A percentile compares a stretch with the other conserved stretches of the same genome.
Evolutionary conservation across 2,329 filamentous ascomycete species (phyloP).

Genomic region (Apiospora phragmitis): DNA sequence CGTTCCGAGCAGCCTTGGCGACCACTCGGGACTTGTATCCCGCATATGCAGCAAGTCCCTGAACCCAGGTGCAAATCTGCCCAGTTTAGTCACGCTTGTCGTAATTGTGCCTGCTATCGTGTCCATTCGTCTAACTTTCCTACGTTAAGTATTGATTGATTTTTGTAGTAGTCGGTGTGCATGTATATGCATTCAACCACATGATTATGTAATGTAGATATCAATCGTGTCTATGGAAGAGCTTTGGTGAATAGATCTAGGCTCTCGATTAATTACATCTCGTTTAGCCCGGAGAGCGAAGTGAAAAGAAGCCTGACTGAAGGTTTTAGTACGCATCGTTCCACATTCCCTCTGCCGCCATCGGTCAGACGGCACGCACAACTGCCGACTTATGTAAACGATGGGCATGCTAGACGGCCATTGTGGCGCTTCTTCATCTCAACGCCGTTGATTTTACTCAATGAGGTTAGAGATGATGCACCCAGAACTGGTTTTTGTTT

Average conservation of each 20-base stretch:
- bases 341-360: not conserved
- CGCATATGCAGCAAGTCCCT: constrained; percentile 8
- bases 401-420: not conserved
- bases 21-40: not conserved
- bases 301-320: not conserved
- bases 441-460: not conserved
- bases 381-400: not conserved
- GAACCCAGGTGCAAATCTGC: constrained; percentile 3
- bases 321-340: not conserved
- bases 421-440: not conserved
- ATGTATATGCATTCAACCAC: not conserved
- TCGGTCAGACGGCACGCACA: not conserved
- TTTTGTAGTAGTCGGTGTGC: not conserved
- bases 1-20: not conserved
- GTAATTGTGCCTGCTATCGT: not conserved
- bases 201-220: not conserved
- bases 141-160: not conserved
- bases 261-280: not conserved
- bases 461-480: not conserved
- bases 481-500: not conserved
- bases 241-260: not conserved
- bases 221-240: not conserved
- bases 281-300: not conserved
- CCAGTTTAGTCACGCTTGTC: not conserved
- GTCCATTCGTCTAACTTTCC: not conserved